Evolutionary conservation across 2,329 filamentous ascomycete species (phyloP), one percentile per base, ranked within the genome.

Genomic region (Botryosphaeria dothidea): DNA sequence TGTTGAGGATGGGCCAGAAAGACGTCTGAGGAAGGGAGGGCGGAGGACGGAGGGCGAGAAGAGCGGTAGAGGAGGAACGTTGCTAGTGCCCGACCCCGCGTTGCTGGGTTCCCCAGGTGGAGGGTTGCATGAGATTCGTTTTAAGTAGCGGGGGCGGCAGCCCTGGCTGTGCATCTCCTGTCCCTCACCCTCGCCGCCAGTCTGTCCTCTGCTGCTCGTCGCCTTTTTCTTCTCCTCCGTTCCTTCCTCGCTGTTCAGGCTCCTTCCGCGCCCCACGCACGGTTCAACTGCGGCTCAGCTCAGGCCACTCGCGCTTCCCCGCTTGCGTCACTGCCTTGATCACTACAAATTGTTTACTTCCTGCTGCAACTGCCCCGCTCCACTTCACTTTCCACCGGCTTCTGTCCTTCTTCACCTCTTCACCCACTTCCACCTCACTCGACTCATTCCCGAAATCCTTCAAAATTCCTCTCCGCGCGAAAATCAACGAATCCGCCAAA

Each of bases 381-480:
- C 36, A 17, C 52, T 51, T 31, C 52, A 29, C 29, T 19, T 23
- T 46, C 56, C 25, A n/a, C 56, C 41, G 23, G 34, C 56, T 46
- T 21, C 56, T 29, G 15, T 15, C 19, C 34, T 34, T 34, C 56
- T 17, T 34, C 19, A 11, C 11, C 27, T 46, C 56, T 23, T 27
- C 23, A 21, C 25, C 36, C 27, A n/a, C 36, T 8, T 7, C 7
- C 36, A 25, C 36, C 54, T 29, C 46, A 27, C 23, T 49, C 29
- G 8, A 6, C 11, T 38, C n/a, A 23, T 17, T 52, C n/a, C 48
- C 6, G 6, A 5, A 21, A 3, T 4, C 25, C 52, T 57, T 27
- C 52, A 57, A 57, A 19, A 62, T 62, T 62, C 58, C 58, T 51
- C 58, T 62, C 43, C 58, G 58, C 45, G 58, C 58, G 15, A 62